Conservation (phyloP, 306 rosid species). For the peach (Prunus persica) region Prunus_persica_NCBIv2 NC_034011.1:17970501-17971000, state of each 20-base stretch:
- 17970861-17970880: conserved; percentile 67
- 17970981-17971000: conserved; percentile 2
- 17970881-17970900: conserved; percentile 95
- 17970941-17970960: conserved; percentile 88
- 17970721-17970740: background rate
- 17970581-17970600: too few relatives aligned
- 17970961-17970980: conserved; percentile 99
- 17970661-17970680: background rate
- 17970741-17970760: background rate
- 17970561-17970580: background rate
- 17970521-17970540: background rate
- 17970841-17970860: conserved; percentile 76
- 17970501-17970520: background rate
- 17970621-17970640: background rate
- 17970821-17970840: conserved; percentile 73
- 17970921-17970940: conserved; percentile 87
- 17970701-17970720: background rate
- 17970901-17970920: conserved; percentile 87
- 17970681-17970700: background rate
- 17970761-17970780: background rate
- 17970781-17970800: conserved; percentile 75
- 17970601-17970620: too few relatives aligned
- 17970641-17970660: background rate
- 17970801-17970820: conserved; percentile 82
- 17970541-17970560: background rate